phyloP scores from a whole-genome alignment of 768 basidiomycete species.

The Vararia minispora region DNA sequence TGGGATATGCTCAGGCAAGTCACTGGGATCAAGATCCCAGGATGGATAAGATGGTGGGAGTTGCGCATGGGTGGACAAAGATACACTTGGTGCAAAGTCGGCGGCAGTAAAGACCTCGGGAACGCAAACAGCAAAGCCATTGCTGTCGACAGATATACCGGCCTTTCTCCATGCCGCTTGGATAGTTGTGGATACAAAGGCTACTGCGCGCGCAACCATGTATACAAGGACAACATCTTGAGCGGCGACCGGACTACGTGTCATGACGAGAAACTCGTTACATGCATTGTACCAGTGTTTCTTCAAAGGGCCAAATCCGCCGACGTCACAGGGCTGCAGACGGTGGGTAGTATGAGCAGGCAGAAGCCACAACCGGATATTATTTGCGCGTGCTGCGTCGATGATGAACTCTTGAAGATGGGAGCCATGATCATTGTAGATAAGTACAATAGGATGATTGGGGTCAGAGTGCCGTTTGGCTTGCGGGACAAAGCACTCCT shows the following conservation, averaged over 20 bases:
- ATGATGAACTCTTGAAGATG: conserved; percentile 21
- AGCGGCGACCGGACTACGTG: not conserved
- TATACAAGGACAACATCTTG: not conserved
- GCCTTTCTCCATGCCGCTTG: not conserved
- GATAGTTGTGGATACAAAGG: not conserved
- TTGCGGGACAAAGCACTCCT: conserved; percentile 26
- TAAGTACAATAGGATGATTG: conserved; percentile 26
- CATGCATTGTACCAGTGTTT: conserved; percentile 15
- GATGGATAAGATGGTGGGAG: not conserved
- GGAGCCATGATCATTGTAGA: conserved; percentile 34
- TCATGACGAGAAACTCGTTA: not conserved
- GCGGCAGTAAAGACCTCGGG: not conserved
- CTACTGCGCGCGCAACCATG: not conserved
- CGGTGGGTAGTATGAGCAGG: conserved; percentile 32
- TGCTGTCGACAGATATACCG: not conserved
- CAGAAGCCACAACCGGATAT: conserved; percentile 23
- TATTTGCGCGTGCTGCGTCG: conserved; percentile 18
- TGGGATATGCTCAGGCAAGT: no score
- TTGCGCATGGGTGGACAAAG: not conserved
- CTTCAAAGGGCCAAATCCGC: conserved; percentile 25
- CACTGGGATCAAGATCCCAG: not conserved
- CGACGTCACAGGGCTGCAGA: conserved; percentile 33
- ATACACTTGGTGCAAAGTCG: not conserved
- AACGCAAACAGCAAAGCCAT: not conserved
- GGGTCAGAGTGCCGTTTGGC: conserved; percentile 18